These are phyloP conservation scores for Betula pendula DNA, from an alignment of 306 rosid genomes.

Conservation along the genomic window DNA sequence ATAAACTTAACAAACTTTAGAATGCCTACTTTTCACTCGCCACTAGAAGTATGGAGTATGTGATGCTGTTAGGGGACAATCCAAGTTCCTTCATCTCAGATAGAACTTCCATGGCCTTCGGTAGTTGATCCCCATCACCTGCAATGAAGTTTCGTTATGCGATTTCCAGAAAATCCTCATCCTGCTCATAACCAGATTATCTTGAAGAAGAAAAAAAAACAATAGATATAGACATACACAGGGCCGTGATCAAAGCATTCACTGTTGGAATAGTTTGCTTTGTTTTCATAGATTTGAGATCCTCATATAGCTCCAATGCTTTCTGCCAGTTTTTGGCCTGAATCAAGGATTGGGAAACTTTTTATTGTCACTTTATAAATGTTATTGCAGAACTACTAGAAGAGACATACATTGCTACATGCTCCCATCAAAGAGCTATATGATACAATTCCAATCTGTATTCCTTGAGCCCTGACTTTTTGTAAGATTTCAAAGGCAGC, in stretches of 20 bases:
- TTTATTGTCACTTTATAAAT: neutral
- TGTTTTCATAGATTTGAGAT: slow-evolving; percentile 67
- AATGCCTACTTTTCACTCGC: slow-evolving; percentile 82
- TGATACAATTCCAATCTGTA: slow-evolving; percentile 57
- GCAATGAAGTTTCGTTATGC: slow-evolving; percentile 34
- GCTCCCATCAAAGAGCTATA: slow-evolving; percentile 99
- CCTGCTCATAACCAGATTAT: neutral
- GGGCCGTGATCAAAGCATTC: slow-evolving; percentile 92
- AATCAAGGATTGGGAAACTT: slow-evolving; percentile 19
- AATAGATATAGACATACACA: slow-evolving; percentile 58
- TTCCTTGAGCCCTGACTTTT: slow-evolving; percentile 66
- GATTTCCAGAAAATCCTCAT: slow-evolving; percentile 15
- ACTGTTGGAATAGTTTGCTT: slow-evolving; percentile 70
- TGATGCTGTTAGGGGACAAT: slow-evolving; percentile 76
- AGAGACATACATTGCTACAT: slow-evolving; percentile 83
- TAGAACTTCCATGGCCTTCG: slow-evolving; percentile 77
- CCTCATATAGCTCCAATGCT: slow-evolving; percentile 74
- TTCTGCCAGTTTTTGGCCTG: slow-evolving; percentile 91
- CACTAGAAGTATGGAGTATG: slow-evolving; percentile 77
- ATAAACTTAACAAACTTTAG: slow-evolving; percentile 6
- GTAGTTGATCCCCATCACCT: slow-evolving; percentile 92
- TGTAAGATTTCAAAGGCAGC: slow-evolving; percentile 77
- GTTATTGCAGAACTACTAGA: slow-evolving; percentile 14
- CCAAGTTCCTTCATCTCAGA: slow-evolving; percentile 79
- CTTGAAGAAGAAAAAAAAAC: neutral